phyloP scores from a whole-genome alignment of 176 grass and related monocot species.

The Alopecurus myosuroides region DNA sequence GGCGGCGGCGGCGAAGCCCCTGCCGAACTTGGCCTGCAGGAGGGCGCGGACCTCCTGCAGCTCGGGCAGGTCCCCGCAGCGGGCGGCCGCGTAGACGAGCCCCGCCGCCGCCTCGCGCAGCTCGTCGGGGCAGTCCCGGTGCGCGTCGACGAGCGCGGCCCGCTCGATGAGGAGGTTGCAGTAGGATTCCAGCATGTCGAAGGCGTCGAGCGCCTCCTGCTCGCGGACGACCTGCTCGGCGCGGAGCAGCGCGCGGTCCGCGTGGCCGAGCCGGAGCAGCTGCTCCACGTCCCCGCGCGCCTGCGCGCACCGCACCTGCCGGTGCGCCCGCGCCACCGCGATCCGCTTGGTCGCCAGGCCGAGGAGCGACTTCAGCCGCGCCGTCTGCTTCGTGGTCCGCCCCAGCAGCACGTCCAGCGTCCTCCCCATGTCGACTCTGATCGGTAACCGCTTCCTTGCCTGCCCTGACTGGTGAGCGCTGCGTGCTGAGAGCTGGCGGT shows the following conservation, averaged over 20 bases:
- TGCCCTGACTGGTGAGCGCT: neutral
- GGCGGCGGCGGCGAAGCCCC: conserved; percentile 46
- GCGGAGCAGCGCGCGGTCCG: conserved; percentile 75
- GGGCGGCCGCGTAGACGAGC: conserved; percentile 55
- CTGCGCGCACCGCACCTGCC: conserved; percentile 53
- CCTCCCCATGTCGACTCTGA: conserved; percentile 40
- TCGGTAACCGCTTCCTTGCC: too few species aligned
- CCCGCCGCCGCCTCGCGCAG: conserved; percentile 78
- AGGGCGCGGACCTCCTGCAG: conserved; percentile 54
- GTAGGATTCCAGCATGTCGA: conserved; percentile 58
- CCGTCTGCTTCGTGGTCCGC: conserved; percentile 59
- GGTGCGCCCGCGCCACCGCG: conserved; percentile 56
- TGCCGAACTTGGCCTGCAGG: conserved; percentile 59
- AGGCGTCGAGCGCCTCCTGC: conserved; percentile 63
- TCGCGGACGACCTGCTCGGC: conserved; percentile 82
- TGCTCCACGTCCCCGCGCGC: conserved; percentile 66
- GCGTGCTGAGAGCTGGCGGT: neutral
- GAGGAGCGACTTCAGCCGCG: conserved; percentile 50
- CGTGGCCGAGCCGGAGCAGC: conserved; percentile 67
- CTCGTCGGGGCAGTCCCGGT: conserved; percentile 71
- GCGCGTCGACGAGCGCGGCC: conserved; percentile 37
- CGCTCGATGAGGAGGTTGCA: conserved; percentile 58
- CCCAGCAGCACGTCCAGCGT: conserved; percentile 71
- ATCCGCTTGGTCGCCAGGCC: conserved; percentile 40
- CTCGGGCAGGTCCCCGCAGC: conserved; percentile 78